Base-by-base conservation (phyloP, 371 early-diverging fungal species). In the Batrachochytrium dendrobatidis region DNA sequence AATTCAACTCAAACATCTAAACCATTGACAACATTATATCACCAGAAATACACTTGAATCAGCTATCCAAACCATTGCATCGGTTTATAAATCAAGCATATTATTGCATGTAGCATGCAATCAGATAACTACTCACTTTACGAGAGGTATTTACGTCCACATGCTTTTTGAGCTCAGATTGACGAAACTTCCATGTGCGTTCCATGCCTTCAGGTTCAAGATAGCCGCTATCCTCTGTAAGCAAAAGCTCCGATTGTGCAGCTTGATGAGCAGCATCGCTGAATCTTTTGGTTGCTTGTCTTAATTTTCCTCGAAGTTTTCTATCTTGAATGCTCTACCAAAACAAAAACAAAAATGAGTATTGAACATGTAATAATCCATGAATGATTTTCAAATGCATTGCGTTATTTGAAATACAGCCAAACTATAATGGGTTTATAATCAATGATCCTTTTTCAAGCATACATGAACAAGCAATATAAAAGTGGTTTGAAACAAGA, bases 201-300 rank as follows among this genome's bases (percentile, higher is more conserved):
- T 95, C 94, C 57, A 92, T 71, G 1, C 87, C 89, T 64, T 94
- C 94, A 1, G 91, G 89, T 70, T 92, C 92, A 34, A 98, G 58
- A 57, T 65, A 74, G 57, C 72, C 94, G 0, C 77, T 83, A 22
- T 86, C 83, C 67, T 89, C 86, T 1, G 86, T 77, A 46, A 88
- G 72, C 46, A 95, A 76, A 56, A 89, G 60, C 58, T 90, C 91
- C 28, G 87, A 71, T 51, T 86, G 80, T 0, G 88, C 90, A 1
- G 91, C 91, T 55, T 86, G 80, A 45, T 70, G 60, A 12, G 85
- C 86, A 8, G 89, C 91, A 29, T 86, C 86, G n/a, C 82, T 59
- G 46, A 69, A 74, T 43, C 79, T 72, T 39, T 77, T 80, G 58
- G 86, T 83, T 57, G 79, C 75, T 55, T 77, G 77, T 33, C 78